A percentile compares a stretch with the other conserved stretches of the same genome.
Conservation (phyloP, 202 grass and related monocot genomes). For the Elaeis oleifera region DNA sequence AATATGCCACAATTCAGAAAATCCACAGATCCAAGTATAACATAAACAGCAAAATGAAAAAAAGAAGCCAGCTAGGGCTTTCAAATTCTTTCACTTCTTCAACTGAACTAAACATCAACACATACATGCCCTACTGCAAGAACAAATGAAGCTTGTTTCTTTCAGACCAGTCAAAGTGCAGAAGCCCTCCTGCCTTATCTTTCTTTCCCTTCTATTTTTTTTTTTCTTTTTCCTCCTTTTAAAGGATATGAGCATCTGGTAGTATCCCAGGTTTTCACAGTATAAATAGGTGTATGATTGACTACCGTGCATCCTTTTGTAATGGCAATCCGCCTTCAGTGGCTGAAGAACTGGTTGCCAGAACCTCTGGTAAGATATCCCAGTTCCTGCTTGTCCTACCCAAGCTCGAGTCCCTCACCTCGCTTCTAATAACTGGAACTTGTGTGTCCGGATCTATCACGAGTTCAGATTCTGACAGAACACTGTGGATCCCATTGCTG, state of each 20-base stretch:
- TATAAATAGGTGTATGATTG: constrained; percentile 3
- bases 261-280: neutral
- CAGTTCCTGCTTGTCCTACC: constrained; percentile 46
- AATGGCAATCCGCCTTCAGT: constrained; percentile 21
- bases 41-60: constrained; percentile 11
- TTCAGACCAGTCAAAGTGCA: neutral
- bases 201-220: neutral
- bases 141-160: neutral
- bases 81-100: constrained; percentile 12
- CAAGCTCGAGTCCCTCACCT: constrained; percentile 44
- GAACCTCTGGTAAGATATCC: constrained; percentile 43
- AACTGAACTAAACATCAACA: constrained; percentile 24
- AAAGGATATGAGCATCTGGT: constrained; percentile 15
- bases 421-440: constrained; percentile 32
- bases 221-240: neutral
- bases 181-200: neutral
- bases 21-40: constrained; percentile 2
- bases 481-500: constrained; percentile 19
- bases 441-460: constrained; percentile 17
- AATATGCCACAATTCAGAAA: constrained; percentile 7
- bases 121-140: constrained; percentile 1
- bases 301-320: constrained; percentile 22
- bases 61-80: neutral
- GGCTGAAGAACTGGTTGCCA: constrained; percentile 34
- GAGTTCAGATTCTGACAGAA: constrained; percentile 14